Percentiles rank a stretch among this genome's conserved stretches.
Evolutionary conservation across 805 yeast species (phyloP).

Genomic region (Tetrapisispora pingtungensis): DNA sequence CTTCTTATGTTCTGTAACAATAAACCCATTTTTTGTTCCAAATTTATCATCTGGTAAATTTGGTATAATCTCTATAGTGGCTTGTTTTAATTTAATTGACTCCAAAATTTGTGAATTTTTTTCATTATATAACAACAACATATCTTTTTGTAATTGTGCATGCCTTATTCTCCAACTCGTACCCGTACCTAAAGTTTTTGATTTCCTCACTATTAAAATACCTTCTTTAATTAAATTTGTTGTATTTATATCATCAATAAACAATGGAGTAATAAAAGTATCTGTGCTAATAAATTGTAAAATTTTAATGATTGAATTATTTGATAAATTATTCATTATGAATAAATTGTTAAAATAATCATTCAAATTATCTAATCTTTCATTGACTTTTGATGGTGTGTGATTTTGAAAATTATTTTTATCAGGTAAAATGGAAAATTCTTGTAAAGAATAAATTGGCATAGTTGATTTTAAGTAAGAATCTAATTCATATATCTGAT

Average conservation of each 20-base stretch:
- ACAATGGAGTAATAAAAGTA: constrained; percentile 51
- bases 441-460: constrained; percentile 29
- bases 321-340: constrained; percentile 48
- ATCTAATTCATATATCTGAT: constrained; percentile 55
- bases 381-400: constrained; percentile 57
- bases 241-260: constrained; percentile 35
- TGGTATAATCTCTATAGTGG: constrained; percentile 32
- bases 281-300: constrained; percentile 62
- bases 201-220: constrained; percentile 49
- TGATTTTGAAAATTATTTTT: constrained; percentile 40
- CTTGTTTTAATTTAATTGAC: constrained; percentile 26
- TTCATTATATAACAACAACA: constrained; percentile 44
- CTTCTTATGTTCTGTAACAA: constrained; percentile 34
- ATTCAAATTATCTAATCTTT: constrained; percentile 44
- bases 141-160: constrained; percentile 55
- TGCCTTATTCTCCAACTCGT: constrained; percentile 59
- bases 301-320: constrained; percentile 39
- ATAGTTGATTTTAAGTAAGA: constrained; percentile 46
- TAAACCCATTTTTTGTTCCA: constrained; percentile 30
- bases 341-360: constrained; percentile 51
- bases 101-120: constrained; percentile 40
- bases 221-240: constrained; percentile 41
- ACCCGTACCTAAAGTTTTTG: constrained; percentile 43
- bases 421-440: constrained; percentile 57
- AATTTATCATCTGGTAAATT: constrained; percentile 29